Conservation (phyloP, 2,329 filamentous ascomycete species). For the Scleromitrula shiraiana region DNA sequence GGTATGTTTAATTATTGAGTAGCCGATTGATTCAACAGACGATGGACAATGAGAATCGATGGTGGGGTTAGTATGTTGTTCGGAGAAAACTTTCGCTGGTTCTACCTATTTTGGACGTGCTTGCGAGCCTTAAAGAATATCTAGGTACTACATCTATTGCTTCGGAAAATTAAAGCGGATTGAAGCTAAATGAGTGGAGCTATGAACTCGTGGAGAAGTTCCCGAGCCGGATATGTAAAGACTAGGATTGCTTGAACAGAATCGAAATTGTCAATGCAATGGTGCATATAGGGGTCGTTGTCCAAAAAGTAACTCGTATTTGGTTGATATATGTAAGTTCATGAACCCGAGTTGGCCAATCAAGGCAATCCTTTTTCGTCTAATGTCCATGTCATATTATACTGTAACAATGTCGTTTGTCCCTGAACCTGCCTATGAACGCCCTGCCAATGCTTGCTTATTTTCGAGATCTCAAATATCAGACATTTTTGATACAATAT, state of each 20-base stretch:
- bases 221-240: neutral
- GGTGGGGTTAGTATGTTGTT: too few relatives aligned
- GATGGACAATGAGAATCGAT: too few relatives aligned
- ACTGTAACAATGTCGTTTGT: conserved; percentile 5
- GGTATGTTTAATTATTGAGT: neutral
- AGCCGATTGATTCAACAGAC: neutral
- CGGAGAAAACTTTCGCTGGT: neutral
- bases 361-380: neutral
- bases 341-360: neutral
- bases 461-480: conserved; percentile 3
- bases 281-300: neutral
- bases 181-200: neutral
- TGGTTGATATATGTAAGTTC: conserved; percentile 8
- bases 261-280: neutral
- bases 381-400: conserved; percentile 6
- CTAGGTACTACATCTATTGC: too few relatives aligned
- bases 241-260: neutral
- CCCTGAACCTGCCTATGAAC: conserved; percentile 5
- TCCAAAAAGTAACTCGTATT: conserved; percentile 1
- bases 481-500: conserved; percentile 8
- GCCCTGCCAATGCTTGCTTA: conserved; percentile 12
- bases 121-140: neutral
- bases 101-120: neutral
- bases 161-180: neutral
- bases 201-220: neutral